A percentile compares a stretch with the other conserved stretches of the same genome.
These are phyloP conservation scores for Solanum appendiculatum DNA, from an alignment of 257 asterid genomes.

Conservation along the genomic window DNA sequence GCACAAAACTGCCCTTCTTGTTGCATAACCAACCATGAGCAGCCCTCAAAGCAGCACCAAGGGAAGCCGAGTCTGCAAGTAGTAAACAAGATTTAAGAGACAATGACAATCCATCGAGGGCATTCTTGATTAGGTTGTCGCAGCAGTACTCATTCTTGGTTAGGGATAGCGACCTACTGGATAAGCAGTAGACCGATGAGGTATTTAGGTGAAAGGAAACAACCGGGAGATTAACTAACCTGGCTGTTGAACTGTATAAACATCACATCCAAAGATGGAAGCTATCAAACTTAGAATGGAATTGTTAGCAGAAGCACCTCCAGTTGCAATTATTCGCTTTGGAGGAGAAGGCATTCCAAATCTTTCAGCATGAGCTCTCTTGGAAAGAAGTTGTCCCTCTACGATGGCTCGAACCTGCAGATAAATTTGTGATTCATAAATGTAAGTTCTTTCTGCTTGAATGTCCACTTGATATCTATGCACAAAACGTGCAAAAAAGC, in stretches of 20 bases:
- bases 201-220: background rate
- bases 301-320: slow-evolving; percentile 83
- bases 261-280: slow-evolving; percentile 75
- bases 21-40: slow-evolving; percentile 95
- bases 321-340: slow-evolving; percentile 87
- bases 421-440: background rate
- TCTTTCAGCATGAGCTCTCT: slow-evolving; percentile 89
- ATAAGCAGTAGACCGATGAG: background rate
- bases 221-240: slow-evolving; percentile 14
- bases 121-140: background rate
- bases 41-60: slow-evolving; percentile 93
- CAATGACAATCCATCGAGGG: background rate
- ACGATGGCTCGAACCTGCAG: slow-evolving; percentile 77
- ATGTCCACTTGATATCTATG: background rate
- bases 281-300: slow-evolving; percentile 52
- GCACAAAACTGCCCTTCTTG: slow-evolving; percentile 49
- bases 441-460: background rate
- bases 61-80: slow-evolving; percentile 69
- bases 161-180: background rate
- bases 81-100: background rate
- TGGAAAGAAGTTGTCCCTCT: slow-evolving; percentile 87
- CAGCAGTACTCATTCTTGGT: background rate
- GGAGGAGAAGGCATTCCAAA: slow-evolving; percentile 95
- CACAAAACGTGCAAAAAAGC: background rate
- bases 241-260: slow-evolving; percentile 66